These are phyloP conservation scores for Conringia planisiliqua DNA, from an alignment of 345 rosid species.

Conservation along the genomic window DNA sequence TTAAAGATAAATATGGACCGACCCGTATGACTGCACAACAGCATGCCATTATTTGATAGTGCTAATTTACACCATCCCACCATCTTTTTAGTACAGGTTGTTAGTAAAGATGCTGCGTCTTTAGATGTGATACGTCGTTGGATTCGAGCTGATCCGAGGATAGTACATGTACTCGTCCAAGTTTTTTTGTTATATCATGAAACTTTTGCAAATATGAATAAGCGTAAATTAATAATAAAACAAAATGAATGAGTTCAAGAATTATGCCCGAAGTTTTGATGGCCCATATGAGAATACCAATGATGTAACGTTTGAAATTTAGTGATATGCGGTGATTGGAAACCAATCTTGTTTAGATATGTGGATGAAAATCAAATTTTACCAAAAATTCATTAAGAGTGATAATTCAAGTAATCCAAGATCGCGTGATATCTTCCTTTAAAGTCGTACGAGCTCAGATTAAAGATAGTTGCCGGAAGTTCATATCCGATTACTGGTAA, in stretches of 20 bases:
- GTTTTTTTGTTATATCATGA: too few relatives aligned
- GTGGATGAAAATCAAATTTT: background rate
- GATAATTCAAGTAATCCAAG: background rate
- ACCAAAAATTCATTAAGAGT: background rate
- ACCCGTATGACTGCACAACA: too few relatives aligned
- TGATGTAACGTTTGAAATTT: background rate
- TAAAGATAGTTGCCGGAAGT: background rate
- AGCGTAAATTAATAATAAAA: background rate
- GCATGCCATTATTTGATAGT: too few relatives aligned
- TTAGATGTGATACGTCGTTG: too few relatives aligned
- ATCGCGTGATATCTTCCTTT: background rate
- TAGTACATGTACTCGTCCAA: too few relatives aligned
- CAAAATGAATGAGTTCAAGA: background rate
- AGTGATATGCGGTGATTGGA: background rate
- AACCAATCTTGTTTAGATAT: background rate
- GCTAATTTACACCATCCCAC: too few relatives aligned
- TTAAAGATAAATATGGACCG: too few relatives aligned
- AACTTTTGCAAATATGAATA: too few relatives aligned
- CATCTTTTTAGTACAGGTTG: too few relatives aligned
- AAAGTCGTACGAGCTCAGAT: too few relatives aligned
- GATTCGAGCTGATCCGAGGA: too few relatives aligned
- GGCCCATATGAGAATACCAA: background rate
- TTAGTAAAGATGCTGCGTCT: too few relatives aligned
- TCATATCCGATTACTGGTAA: background rate
- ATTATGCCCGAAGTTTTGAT: background rate